Conservation (phyloP, 2,329 filamentous ascomycete species). For the Fulvia fulva region DNA sequence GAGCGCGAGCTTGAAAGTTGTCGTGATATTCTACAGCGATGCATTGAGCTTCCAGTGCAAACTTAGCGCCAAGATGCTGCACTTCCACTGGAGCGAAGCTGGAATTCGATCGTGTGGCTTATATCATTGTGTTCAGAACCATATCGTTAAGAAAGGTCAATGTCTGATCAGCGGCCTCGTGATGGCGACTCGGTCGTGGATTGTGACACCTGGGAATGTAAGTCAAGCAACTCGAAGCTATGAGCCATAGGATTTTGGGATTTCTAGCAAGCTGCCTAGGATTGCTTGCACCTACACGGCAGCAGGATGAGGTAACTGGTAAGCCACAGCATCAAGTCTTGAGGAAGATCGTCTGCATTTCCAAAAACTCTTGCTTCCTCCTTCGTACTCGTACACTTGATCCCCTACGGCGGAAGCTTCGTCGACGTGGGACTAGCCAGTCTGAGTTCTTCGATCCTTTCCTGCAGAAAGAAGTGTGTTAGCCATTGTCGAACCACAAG, state of each 20-base stretch:
- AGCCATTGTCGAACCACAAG: too few species aligned
- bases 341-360: not conserved
- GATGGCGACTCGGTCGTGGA: too few species aligned
- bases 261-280: slow-evolving; percentile 10
- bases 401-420: not conserved
- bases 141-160: too few species aligned
- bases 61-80: too few species aligned
- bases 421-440: not conserved
- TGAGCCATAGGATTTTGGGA: not conserved
- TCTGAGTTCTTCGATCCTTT: not conserved
- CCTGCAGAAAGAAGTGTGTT: not conserved
- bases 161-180: too few species aligned
- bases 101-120: too few species aligned
- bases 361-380: not conserved
- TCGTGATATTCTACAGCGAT: too few species aligned
- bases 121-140: too few species aligned
- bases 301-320: not conserved
- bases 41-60: too few species aligned
- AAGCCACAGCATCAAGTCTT: not conserved
- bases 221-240: not conserved
- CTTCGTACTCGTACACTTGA: not conserved
- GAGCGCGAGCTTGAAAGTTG: too few species aligned
- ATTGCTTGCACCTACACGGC: slow-evolving; percentile 20
- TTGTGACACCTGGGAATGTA: too few species aligned
- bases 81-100: too few species aligned